Evolutionary conservation across 768 basidiomycete genomes (phyloP).

Genomic region (Mycena maculata): DNA sequence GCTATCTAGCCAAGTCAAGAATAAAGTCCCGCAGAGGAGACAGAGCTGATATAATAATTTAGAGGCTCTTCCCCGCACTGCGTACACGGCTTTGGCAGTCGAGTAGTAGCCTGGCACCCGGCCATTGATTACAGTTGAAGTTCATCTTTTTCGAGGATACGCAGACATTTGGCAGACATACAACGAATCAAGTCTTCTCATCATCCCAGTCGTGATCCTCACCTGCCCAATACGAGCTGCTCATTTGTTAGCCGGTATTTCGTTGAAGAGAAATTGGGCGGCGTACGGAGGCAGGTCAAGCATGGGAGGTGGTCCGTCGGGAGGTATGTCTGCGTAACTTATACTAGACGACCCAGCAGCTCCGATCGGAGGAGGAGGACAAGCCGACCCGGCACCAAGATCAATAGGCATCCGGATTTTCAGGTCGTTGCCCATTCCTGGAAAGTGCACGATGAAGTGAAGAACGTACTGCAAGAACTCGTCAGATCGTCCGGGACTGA

Average conservation of each 20-base stretch:
- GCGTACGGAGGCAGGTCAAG: slow-evolving; percentile 21
- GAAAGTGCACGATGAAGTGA: slow-evolving; percentile 11
- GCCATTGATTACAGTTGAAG: too few relatives aligned
- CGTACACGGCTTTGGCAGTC: too few relatives aligned
- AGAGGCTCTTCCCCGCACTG: too few relatives aligned
- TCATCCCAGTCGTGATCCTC: slow-evolving; percentile 15
- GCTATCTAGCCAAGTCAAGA: too few relatives aligned
- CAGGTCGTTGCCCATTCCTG: slow-evolving; percentile 15
- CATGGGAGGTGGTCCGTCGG: slow-evolving; percentile 21
- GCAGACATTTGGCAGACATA: too few relatives aligned
- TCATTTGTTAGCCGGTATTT: not conserved
- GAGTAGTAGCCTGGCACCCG: too few relatives aligned
- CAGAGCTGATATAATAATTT: too few relatives aligned
- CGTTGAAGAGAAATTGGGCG: not conserved
- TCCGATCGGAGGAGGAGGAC: slow-evolving; percentile 5
- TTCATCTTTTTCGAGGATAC: too few relatives aligned
- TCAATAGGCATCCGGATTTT: not conserved
- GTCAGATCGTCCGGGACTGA: too few relatives aligned
- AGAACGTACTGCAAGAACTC: slow-evolving; percentile 7
- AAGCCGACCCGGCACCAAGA: slow-evolving; percentile 4
- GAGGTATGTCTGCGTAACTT: slow-evolving; percentile 11
- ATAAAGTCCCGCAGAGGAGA: too few relatives aligned
- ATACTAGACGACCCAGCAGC: slow-evolving; percentile 11
- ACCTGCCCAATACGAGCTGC: slow-evolving; percentile 17
- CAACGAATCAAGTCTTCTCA: not conserved